Base-by-base conservation (phyloP, 139 green algal genomes). In the Tetradesmus lagerheimii region DNA sequence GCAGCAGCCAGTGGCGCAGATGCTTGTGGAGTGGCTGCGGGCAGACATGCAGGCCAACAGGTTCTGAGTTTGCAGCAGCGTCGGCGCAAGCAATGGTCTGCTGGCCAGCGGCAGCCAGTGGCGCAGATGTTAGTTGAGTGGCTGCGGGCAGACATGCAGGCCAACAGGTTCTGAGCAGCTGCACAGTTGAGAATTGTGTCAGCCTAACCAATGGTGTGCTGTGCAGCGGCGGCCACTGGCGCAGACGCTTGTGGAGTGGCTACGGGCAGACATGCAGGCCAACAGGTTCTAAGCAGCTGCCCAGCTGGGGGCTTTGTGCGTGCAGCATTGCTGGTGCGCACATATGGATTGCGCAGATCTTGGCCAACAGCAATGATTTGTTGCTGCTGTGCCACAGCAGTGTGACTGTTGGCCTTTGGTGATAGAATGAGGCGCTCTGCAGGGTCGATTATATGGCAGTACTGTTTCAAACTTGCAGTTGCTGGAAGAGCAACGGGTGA, bases 21-120 rank as follows among this genome's bases (percentile, higher is more conserved):
- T 92, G 41, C 74, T 96, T 11, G 94, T 96, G 57, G 93, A 95
- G 85, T 96, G 93, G 93, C 92, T 97, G 53, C 87, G 94, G 29
- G 57, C 89, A 43, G 89, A 92, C 57, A 71, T 84, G 41, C 57
- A 64, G 93, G 45, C 45, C 45, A 57, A 57, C 45, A 57, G 45
- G 45, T 57, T 57, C 29, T 43, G 45, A 71, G 11, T 38, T n/a
- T n/a, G n/a, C 43, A 47, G 80, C 80, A 15, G 47, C 80, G n/a
- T n/a, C n/a, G n/a, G n/a, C n/a, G n/a, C n/a, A n/a, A n/a, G n/a
- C n/a, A n/a, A n/a, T n/a, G n/a, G n/a, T n/a, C n/a, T n/a, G n/a
- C n/a, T n/a, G n/a, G 11, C 20, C 57, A 93, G 5, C 34, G 64
- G 38, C 93, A 94, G 0, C 95, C 95, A 38, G 90, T 79, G 2